Evolutionary conservation across 352 stramenopile species (phyloP).

Genomic region (Hyphochytrium catenoides): DNA sequence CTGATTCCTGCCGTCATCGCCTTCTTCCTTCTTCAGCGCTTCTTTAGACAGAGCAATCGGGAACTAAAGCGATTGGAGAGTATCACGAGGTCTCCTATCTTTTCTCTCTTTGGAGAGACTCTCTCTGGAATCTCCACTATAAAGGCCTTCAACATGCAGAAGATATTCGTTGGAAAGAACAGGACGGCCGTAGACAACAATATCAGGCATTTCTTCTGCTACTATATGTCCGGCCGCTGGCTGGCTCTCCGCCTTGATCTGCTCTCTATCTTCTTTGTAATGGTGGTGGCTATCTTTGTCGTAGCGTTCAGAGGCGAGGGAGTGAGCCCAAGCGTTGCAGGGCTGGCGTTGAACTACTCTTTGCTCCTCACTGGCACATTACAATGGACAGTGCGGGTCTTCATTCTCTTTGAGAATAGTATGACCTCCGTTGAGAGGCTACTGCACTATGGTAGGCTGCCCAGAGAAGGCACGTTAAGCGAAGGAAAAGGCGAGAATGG

Average conservation of each 20-base stretch:
- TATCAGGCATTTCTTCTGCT: conserved; percentile 39
- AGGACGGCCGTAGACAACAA: conserved; percentile 22
- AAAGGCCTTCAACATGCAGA: conserved; percentile 4
- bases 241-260: conserved; percentile 37
- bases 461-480: too few relatives aligned
- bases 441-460: neutral
- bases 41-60: conserved; percentile 25
- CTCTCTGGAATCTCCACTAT: conserved; percentile 8
- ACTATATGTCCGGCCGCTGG: conserved; percentile 46
- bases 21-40: conserved; percentile 21
- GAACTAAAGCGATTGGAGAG: conserved; percentile 90
- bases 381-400: too few relatives aligned
- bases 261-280: conserved; percentile 10
- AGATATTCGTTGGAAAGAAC: conserved; percentile 8
- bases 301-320: too few relatives aligned
- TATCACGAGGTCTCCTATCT: conserved; percentile 76
- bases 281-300: too few relatives aligned
- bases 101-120: conserved; percentile 81
- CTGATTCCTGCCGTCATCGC: neutral
- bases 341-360: conserved; percentile 68
- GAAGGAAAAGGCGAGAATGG: too few relatives aligned
- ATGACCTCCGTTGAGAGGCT: conserved; percentile 3
- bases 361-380: too few relatives aligned
- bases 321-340: conserved; percentile 41
- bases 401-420: too few relatives aligned